These are phyloP conservation scores for Fusarium anguioides DNA, from an alignment of 2,329 filamentous ascomycete genomes.

Conservation along the genomic window DNA sequence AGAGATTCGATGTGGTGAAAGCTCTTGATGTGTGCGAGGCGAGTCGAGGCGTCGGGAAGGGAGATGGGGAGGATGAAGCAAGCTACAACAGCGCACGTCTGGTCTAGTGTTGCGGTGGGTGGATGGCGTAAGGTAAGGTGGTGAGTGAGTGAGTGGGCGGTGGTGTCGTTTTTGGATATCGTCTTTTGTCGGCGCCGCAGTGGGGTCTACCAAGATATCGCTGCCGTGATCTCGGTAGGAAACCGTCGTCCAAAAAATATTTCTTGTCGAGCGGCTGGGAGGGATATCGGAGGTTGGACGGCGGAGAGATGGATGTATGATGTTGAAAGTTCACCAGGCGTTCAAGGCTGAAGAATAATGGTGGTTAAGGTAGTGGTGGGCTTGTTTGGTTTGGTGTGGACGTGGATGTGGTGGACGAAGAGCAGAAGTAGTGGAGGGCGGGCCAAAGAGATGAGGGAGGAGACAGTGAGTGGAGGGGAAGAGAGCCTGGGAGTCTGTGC, in stretches of 20 bases:
- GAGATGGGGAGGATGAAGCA: constrained; percentile 30
- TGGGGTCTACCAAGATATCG: constrained; percentile 40
- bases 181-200: constrained; percentile 41
- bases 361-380: constrained; percentile 12
- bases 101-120: constrained; percentile 39
- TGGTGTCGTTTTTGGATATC: constrained; percentile 42
- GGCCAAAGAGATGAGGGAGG: constrained; percentile 40
- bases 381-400: constrained; percentile 24
- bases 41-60: constrained; percentile 20
- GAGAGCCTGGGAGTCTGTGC: constrained; percentile 36
- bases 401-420: neutral
- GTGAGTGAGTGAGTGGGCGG: constrained; percentile 30
- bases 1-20: constrained; percentile 21
- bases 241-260: constrained; percentile 31
- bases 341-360: constrained; percentile 39
- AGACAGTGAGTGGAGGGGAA: constrained; percentile 34
- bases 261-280: constrained; percentile 13
- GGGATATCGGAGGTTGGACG: constrained; percentile 22
- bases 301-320: constrained; percentile 27
- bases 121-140: constrained; percentile 21
- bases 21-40: constrained; percentile 18
- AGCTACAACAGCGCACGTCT: constrained; percentile 38
- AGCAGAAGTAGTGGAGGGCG: constrained; percentile 27
- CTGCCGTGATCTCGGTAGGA: constrained; percentile 28
- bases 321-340: constrained; percentile 30